phyloP scores from a whole-genome alignment of 208 protist species.

The Tritrichomonas musculus region DNA sequence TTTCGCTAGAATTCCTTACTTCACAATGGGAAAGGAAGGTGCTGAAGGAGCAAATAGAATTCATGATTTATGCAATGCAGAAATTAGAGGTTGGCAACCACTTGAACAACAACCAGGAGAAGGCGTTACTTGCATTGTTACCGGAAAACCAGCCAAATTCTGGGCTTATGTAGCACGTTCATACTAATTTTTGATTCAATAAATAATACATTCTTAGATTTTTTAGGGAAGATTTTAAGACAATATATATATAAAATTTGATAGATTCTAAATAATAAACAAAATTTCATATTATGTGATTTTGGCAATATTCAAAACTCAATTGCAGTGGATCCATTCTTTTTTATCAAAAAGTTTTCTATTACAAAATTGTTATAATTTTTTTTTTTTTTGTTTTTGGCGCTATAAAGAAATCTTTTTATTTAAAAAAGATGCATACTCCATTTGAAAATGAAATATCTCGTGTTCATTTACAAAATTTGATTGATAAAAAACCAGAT shows the following conservation, averaged over 20 bases:
- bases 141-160: conserved; percentile 45
- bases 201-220: too few relatives aligned
- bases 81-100: conserved; percentile 46
- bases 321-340: too few relatives aligned
- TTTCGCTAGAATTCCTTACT: conserved; percentile 50
- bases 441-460: neutral
- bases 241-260: too few relatives aligned
- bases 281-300: too few relatives aligned
- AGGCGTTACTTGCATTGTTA: conserved; percentile 45
- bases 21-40: conserved; percentile 43
- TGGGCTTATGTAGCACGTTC: conserved; percentile 46
- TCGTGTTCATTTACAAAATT: neutral
- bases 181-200: too few relatives aligned
- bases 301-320: too few relatives aligned
- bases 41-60: conserved; percentile 44
- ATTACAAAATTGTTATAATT: too few relatives aligned
- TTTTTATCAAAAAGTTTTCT: too few relatives aligned
- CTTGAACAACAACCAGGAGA: conserved; percentile 44
- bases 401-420: too few relatives aligned
- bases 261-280: too few relatives aligned
- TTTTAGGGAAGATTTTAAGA: too few relatives aligned
- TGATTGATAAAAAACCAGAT: neutral
- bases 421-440: neutral
- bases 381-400: too few relatives aligned
- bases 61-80: conserved; percentile 41